Base-by-base conservation (phyloP, 2,329 filamentous ascomycete species). In the Epichloe uncinata region DNA sequence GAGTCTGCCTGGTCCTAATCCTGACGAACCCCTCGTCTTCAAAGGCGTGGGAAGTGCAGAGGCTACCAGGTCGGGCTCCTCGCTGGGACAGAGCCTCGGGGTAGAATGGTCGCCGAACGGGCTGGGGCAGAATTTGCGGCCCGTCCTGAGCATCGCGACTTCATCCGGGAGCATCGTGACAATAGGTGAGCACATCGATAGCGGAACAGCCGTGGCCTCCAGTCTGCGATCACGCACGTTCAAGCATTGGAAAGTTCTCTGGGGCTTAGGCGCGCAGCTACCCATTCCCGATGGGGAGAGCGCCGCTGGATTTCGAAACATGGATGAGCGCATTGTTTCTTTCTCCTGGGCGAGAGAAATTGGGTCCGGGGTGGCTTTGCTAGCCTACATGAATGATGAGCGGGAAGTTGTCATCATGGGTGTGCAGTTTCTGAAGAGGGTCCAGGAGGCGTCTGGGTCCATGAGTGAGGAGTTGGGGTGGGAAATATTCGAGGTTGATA, bases 31-130 rank as follows among this genome's bases (percentile, higher is more conserved):
- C 37, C 58, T 58, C 26, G 61, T 60, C 54, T 65, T 64, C 34
- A 62, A 58, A 1, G 75, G 74, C 11, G 73, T 71, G 4, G 75
- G 75, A 0, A 60, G 57, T 4, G 71, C 71, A 3, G 55, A 67
- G 2, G 68, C 78, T 37, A 73, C 73, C 0, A 69, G 69, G 15
- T 67, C 69, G 2, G 76, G 75, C 4, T 64, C 63, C 5, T 72
- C 73, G 3, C 66, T 81, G 56, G 78, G 76, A 53, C 77, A 81
- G 55, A 69, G 76, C 15, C 69, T 79, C 13, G 62, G 67, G 8
- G 54, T 80, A 18, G 73, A 69, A 45, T 81, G 78, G 78, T 80
- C 77, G n/a, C 77, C 77, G 0, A 63, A 63, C n/a, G 75, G 74
- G 2, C 61, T 81, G n/a, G 77, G 78, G 1, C 69, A 70, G 40